These are phyloP conservation scores for Eleusine indica DNA, from an alignment of 176 grass and related monocot species.

Conservation along the genomic window DNA sequence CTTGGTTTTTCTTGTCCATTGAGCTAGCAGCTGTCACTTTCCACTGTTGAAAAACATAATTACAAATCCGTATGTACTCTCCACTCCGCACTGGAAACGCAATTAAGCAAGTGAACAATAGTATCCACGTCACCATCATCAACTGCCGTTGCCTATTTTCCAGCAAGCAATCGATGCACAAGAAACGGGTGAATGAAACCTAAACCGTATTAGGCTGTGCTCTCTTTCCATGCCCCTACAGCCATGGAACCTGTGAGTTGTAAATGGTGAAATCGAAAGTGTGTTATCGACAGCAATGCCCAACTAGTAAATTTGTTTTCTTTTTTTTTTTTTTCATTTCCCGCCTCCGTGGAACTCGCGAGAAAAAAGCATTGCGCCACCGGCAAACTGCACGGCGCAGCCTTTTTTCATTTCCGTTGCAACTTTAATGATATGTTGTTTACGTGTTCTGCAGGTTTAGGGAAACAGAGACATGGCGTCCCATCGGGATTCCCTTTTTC, in stretches of 20 bases:
- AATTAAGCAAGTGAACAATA: neutral
- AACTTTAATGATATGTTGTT: neutral
- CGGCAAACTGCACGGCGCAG: neutral
- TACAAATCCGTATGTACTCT: neutral
- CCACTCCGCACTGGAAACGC: neutral
- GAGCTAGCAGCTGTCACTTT: neutral
- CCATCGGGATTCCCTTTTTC: neutral
- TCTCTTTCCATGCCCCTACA: slow-evolving; percentile 43
- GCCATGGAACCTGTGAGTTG: slow-evolving; percentile 33
- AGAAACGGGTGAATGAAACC: slow-evolving; percentile 25
- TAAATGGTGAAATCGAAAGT: neutral
- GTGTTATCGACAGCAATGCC: neutral
- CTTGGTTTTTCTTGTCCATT: neutral
- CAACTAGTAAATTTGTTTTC: neutral
- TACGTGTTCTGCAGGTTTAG: slow-evolving; percentile 39
- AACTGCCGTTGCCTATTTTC: slow-evolving; percentile 19
- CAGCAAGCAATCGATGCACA: slow-evolving; percentile 26
- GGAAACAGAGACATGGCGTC: slow-evolving; percentile 5
- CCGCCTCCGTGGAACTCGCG: slow-evolving; percentile 9
- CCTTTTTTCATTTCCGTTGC: neutral
- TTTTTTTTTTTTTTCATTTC: neutral
- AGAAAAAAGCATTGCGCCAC: neutral
- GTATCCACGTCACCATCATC: neutral
- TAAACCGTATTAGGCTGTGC: neutral
- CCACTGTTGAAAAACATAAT: neutral